Percentiles rank a stretch among this genome's conserved stretches.
Evolutionary conservation across 495 filamentous ascomycete genomes (phyloP).

Genomic region (Hypoxylon trugodes): DNA sequence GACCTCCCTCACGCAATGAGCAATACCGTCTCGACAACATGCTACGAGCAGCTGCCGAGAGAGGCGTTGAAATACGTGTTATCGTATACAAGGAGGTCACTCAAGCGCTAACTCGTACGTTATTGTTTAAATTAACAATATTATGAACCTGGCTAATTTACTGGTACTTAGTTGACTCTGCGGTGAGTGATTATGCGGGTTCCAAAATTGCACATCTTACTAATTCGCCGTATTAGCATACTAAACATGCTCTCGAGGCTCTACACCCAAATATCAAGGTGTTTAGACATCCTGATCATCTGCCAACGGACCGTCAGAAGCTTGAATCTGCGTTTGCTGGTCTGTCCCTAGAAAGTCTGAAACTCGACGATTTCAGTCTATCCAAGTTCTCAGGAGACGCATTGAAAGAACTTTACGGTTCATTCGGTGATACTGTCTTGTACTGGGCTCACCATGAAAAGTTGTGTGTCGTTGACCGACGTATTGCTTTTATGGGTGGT

Average conservation of each 20-base stretch:
- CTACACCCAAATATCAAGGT: slow-evolving; percentile 89
- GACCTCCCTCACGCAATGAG: slow-evolving; percentile 83
- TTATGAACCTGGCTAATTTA: neutral
- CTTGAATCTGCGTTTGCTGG: slow-evolving; percentile 50
- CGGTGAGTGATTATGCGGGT: slow-evolving; percentile 26
- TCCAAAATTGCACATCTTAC: neutral
- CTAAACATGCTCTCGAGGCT: slow-evolving; percentile 80
- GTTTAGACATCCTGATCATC: slow-evolving; percentile 91
- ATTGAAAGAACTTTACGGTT: slow-evolving; percentile 80
- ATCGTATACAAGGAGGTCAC: slow-evolving; percentile 97
- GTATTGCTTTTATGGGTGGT: slow-evolving; percentile 89
- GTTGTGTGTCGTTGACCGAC: slow-evolving; percentile 81
- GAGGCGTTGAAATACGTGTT: slow-evolving; percentile 86
- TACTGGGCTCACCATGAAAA: slow-evolving; percentile 99
- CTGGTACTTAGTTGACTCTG: slow-evolving; percentile 69
- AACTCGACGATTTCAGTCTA: slow-evolving; percentile 55
- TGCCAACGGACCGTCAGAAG: slow-evolving; percentile 62
- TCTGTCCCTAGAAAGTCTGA: slow-evolving; percentile 60
- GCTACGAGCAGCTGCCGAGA: slow-evolving; percentile 85
- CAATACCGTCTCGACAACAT: slow-evolving; percentile 89
- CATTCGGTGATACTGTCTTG: slow-evolving; percentile 78
- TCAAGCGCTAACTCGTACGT: slow-evolving; percentile 79
- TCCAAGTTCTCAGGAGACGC: slow-evolving; percentile 70
- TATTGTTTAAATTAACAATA: neutral
- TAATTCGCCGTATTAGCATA: slow-evolving; percentile 63